A percentile compares a stretch with the other conserved stretches of the same genome.
These are phyloP conservation scores for Trichophyton benhamiae DNA, from an alignment of 2,329 filamentous ascomycete genomes.

Conservation along the genomic window DNA sequence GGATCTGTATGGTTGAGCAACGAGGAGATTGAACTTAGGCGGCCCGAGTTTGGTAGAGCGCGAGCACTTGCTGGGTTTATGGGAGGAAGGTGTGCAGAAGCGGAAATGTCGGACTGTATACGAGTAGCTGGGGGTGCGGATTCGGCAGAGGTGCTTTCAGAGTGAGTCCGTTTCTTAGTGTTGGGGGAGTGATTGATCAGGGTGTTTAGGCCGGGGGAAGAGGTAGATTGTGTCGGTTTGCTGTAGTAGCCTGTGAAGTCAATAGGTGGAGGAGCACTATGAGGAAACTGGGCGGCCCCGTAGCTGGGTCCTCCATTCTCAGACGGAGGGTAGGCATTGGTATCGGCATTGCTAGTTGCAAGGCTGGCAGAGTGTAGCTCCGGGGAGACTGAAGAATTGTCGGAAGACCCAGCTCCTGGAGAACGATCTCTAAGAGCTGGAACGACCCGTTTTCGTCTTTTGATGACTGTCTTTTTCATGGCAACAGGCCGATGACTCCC, in stretches of 20 bases:
- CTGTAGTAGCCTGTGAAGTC: constrained; percentile 39
- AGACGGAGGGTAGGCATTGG: constrained; percentile 23
- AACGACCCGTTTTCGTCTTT: constrained; percentile 86
- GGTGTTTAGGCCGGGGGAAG: constrained; percentile 12
- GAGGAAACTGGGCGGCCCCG: constrained; percentile 9
- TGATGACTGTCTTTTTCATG: constrained; percentile 99
- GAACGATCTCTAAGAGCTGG: constrained; percentile 51
- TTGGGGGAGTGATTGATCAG: constrained; percentile 17
- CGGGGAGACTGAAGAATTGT: constrained; percentile 32
- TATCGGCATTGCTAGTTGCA: constrained; percentile 18
- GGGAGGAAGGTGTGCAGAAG: constrained; percentile 28
- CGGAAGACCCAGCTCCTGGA: constrained; percentile 31
- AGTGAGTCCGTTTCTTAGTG: constrained; percentile 27
- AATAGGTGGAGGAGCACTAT: constrained; percentile 34
- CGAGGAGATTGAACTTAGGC: constrained; percentile 63
- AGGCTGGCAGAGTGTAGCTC: constrained; percentile 27
- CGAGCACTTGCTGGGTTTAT: constrained; percentile 18
- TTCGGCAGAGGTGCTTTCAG: constrained; percentile 23
- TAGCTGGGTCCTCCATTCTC: constrained; percentile 14
- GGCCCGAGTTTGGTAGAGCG: constrained; percentile 37
- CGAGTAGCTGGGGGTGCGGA: constrained; percentile 13
- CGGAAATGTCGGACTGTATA: constrained; percentile 21
- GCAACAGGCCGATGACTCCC: constrained; percentile 83
- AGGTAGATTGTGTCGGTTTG: constrained; percentile 18
- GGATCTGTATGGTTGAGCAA: constrained; percentile 50